Conservation (phyloP, 495 filamentous ascomycete genomes). For the Penicillium lividum region DNA sequence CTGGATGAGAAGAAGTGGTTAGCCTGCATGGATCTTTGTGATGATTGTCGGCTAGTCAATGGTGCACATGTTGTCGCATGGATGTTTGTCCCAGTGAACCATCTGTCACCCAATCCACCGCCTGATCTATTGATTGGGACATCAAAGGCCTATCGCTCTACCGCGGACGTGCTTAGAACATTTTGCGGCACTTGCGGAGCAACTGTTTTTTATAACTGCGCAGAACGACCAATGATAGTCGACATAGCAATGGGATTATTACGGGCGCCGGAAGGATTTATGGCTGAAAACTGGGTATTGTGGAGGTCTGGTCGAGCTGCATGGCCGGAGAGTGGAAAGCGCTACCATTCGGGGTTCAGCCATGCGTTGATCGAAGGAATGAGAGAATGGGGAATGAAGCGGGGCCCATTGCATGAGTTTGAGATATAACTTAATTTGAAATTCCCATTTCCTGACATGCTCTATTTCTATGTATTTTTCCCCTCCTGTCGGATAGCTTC, state of each 20-base stretch:
- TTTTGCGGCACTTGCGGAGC: slow-evolving; percentile 57
- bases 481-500: slow-evolving; percentile 5
- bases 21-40: slow-evolving; percentile 47
- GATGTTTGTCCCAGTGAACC: slow-evolving; percentile 37
- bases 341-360: slow-evolving; percentile 34
- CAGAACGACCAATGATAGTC: slow-evolving; percentile 43
- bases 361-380: slow-evolving; percentile 32
- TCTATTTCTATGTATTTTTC: background rate
- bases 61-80: slow-evolving; percentile 51
- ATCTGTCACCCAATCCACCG: slow-evolving; percentile 22
- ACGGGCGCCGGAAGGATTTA: slow-evolving; percentile 46
- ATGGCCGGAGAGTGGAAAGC: slow-evolving; percentile 32
- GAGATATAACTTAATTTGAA: slow-evolving; percentile 7
- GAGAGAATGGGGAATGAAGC: slow-evolving; percentile 25
- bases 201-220: slow-evolving; percentile 47
- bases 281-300: slow-evolving; percentile 46
- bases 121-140: slow-evolving; percentile 44
- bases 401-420: slow-evolving; percentile 22
- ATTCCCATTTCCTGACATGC: background rate
- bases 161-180: slow-evolving; percentile 46
- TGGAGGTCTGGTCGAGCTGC: slow-evolving; percentile 33
- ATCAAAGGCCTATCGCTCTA: slow-evolving; percentile 46
- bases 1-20: slow-evolving; percentile 41
- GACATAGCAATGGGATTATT: slow-evolving; percentile 55
- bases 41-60: slow-evolving; percentile 49